Percentiles rank a stretch among this genome's conserved stretches.
phyloP scores from a whole-genome alignment of 176 grass and related monocot genomes.

The Saccharum spontaneum region DNA sequence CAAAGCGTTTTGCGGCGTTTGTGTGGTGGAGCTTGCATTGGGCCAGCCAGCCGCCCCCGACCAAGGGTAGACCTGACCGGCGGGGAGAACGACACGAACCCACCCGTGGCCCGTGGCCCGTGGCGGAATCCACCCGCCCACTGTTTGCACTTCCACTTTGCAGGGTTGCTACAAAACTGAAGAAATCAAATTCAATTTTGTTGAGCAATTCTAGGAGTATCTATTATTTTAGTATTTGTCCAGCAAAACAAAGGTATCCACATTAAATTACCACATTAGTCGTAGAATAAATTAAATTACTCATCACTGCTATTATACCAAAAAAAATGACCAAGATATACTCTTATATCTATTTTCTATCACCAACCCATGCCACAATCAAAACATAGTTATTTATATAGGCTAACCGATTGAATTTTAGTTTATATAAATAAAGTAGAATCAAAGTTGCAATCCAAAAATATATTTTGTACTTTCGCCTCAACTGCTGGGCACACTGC shows the following conservation, averaged over 20 bases:
- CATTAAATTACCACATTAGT: not conserved
- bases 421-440: not conserved
- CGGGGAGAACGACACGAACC: slow-evolving; percentile 29
- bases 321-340: not conserved
- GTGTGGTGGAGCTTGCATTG: slow-evolving; percentile 41
- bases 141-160: not conserved
- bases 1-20: slow-evolving; percentile 33
- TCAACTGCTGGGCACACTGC: too few relatives aligned
- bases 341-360: too few relatives aligned
- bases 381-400: too few relatives aligned
- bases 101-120: not conserved
- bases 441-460: too few relatives aligned
- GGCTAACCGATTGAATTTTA: too few relatives aligned
- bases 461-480: too few relatives aligned
- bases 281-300: not conserved
- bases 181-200: slow-evolving; percentile 32
- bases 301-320: not conserved
- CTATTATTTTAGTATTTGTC: not conserved
- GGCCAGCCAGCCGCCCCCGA: not conserved
- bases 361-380: too few relatives aligned
- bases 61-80: not conserved
- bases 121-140: not conserved
- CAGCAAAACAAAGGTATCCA: not conserved
- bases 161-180: not conserved
- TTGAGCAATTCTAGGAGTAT: not conserved